These are phyloP conservation scores for Stipa capillata DNA, from an alignment of 176 grass and related monocot genomes.

Conservation along the genomic window DNA sequence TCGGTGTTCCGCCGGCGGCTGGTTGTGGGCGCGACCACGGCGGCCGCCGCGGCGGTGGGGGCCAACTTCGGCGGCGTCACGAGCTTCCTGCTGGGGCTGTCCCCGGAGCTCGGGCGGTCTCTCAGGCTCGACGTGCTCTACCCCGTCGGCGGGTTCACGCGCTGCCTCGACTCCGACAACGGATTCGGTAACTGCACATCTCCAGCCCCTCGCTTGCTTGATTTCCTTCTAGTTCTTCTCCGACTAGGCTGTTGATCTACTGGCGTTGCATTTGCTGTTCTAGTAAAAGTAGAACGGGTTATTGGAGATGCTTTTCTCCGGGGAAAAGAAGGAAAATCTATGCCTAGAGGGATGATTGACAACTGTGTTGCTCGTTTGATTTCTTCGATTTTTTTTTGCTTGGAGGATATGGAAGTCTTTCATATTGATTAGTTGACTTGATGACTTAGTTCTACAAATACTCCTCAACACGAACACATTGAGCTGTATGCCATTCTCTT, in stretches of 20 bases:
- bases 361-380: not conserved
- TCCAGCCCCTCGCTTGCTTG: too few relatives aligned
- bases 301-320: not conserved
- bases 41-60: slow-evolving; percentile 56
- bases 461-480: not conserved
- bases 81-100: slow-evolving; percentile 87
- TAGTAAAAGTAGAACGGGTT: not conserved
- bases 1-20: slow-evolving; percentile 73
- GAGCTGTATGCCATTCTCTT: not conserved
- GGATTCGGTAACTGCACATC: slow-evolving; percentile 43
- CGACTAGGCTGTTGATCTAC: not conserved
- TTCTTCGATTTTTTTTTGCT: not conserved
- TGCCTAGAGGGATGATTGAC: not conserved
- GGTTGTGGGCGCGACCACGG: slow-evolving; percentile 38
- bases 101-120: slow-evolving; percentile 53
- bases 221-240: not conserved
- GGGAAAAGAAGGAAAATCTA: too few relatives aligned
- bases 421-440: not conserved
- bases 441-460: not conserved
- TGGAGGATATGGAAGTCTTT: not conserved
- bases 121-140: slow-evolving; percentile 86
- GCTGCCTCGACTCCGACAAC: slow-evolving; percentile 67
- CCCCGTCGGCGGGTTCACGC: slow-evolving; percentile 74
- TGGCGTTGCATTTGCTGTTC: not conserved
- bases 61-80: slow-evolving; percentile 84